phyloP scores from a whole-genome alignment of 352 stramenopile species.

The Phytopythium chamaehyphon region DNA sequence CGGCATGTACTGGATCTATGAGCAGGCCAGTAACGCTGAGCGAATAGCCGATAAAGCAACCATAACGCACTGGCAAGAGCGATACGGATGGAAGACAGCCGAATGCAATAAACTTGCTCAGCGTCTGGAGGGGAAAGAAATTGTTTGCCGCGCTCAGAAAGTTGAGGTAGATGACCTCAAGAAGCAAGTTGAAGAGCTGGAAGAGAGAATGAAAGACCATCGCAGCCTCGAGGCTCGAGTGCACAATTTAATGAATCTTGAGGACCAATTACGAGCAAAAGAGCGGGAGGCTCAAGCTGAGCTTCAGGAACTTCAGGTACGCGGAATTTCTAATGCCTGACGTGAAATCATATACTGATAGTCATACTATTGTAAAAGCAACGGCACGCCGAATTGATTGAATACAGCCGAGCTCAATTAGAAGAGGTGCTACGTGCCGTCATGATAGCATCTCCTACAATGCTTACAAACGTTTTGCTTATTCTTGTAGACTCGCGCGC shows the following conservation, averaged over 20 bases:
- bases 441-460: no score
- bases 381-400: constrained; percentile 40
- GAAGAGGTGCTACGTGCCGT: no score
- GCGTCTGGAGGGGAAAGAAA: constrained; percentile 50
- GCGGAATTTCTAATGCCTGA: no score
- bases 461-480: background rate
- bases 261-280: constrained; percentile 20
- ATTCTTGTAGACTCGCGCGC: constrained; percentile 26
- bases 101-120: constrained; percentile 49
- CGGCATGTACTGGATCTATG: constrained; percentile 70
- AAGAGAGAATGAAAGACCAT: constrained; percentile 31
- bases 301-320: constrained; percentile 31
- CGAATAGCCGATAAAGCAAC: constrained; percentile 39
- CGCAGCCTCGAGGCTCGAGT: constrained; percentile 33
- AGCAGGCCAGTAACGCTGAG: constrained; percentile 42
- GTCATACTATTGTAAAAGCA: constrained; percentile 18
- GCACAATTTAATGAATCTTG: constrained; percentile 32
- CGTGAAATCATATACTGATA: no score
- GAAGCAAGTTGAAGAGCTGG: constrained; percentile 27
- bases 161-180: constrained; percentile 53
- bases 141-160: constrained; percentile 38
- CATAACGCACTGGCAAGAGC: constrained; percentile 45
- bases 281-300: constrained; percentile 30
- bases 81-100: constrained; percentile 33
- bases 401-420: constrained; percentile 34